Evolutionary conservation across 2,329 filamentous ascomycete genomes (phyloP).

Genomic region (Ophiocordyceps sinensis): DNA sequence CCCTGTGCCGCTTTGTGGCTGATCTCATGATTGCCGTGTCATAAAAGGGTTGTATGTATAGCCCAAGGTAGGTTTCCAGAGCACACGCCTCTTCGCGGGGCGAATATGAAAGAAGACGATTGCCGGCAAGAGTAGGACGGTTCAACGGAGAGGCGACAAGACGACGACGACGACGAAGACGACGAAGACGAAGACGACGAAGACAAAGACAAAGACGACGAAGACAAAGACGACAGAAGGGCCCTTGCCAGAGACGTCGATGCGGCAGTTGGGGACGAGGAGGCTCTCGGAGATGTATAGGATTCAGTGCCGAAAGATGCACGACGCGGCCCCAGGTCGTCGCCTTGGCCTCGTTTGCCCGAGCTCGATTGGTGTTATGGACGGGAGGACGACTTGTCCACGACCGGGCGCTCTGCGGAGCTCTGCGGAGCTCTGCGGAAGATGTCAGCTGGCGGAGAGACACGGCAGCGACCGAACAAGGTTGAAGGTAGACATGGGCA

Average conservation of each 20-base stretch:
- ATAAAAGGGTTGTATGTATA: background rate
- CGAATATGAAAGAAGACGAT: too few relatives aligned
- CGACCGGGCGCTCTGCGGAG: background rate
- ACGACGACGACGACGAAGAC: too few relatives aligned
- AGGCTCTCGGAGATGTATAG: background rate
- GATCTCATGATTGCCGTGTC: slow-evolving; percentile 1
- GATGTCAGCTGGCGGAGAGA: slow-evolving; percentile 1
- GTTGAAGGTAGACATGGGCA: background rate
- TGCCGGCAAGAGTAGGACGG: too few relatives aligned
- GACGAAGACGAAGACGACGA: too few relatives aligned
- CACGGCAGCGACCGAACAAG: background rate
- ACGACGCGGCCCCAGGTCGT: background rate
- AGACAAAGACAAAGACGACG: too few relatives aligned
- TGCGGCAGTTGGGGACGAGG: background rate
- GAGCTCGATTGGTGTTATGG: background rate
- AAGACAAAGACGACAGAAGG: too few relatives aligned
- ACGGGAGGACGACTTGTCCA: background rate
- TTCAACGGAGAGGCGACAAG: too few relatives aligned
- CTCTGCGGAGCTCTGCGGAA: background rate
- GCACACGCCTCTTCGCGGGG: background rate
- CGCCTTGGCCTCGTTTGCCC: background rate
- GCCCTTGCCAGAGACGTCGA: too few relatives aligned
- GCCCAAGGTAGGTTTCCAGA: background rate
- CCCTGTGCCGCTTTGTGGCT: background rate
- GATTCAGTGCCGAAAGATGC: background rate